Evolutionary conservation across 768 basidiomycete species (phyloP), one percentile per base, ranked within the genome.

Genomic region (Hygrocybe punicea): DNA sequence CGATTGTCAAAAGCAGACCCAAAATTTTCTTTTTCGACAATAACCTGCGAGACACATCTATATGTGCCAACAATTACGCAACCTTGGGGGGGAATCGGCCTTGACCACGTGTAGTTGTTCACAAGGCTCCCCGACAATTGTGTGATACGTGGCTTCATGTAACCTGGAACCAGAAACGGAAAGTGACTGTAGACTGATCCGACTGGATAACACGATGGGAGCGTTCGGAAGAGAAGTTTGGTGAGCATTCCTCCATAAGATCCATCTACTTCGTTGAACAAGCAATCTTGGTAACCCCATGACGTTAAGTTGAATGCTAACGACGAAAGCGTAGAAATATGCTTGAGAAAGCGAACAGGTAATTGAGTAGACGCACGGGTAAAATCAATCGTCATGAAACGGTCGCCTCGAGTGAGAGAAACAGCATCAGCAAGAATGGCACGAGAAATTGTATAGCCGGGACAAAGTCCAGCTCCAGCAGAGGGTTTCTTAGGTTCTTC

Each of bases 391-490:
- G 91, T 91, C 60, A 89, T 71, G 73, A 88, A 92, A 5, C 87
- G 82, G 66, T 93, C 91, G 6, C 91, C 90, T 33, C 91, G 82
- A 29, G 81, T 83, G 56, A 93, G 75, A 59, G 79, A 83, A 35
- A 91, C 85, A 2, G 89, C 90, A 66, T 91, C 89, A 10, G 85
- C 78, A 13, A 94, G 76, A 60, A 94, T 93, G n/a, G 89, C 87
- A 44, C 91, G 79, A 6, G 89, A 89, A 60, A 90, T 86, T 4
- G 91, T 92, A 72, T 84, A 91, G 24, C 89, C 88, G 4, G 89
- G 89, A 67, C 89, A 91, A 4, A 92, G 67, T 10, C 90, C 91
- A 6, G 87, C 84, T 6, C 89, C 91, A 1, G 83, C 79, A 21
- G 77, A 76, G 6, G 84, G 80, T 2, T 63, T 59, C 65, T 91